Percentiles rank a stretch among this genome's conserved stretches.
Conservation (phyloP, 495 filamentous ascomycete genomes). For the Stereocaulon alpinum region DNA sequence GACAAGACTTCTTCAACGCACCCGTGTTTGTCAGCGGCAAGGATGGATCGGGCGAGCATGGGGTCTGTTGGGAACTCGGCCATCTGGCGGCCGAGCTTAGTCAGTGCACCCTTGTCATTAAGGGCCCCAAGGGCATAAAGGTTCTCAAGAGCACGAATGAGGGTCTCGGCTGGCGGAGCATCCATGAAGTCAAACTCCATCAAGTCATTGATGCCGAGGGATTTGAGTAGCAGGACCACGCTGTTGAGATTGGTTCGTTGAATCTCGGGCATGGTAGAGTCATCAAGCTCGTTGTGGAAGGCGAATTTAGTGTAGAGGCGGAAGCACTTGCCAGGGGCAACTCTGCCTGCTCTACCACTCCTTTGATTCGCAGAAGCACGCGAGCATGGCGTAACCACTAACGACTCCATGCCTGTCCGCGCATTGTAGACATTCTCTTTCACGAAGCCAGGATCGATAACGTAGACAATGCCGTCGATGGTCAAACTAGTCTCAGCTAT, state of each 20-base stretch:
- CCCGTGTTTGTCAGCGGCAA: slow-evolving; percentile 78
- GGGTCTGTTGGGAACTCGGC: slow-evolving; percentile 93
- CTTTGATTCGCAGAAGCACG: slow-evolving; percentile 92
- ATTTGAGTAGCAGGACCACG: slow-evolving; percentile 78
- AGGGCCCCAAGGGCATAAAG: slow-evolving; percentile 86
- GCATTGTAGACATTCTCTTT: slow-evolving; percentile 96
- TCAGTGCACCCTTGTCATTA: slow-evolving; percentile 82
- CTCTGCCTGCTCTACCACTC: slow-evolving; percentile 83
- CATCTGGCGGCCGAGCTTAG: slow-evolving; percentile 90
- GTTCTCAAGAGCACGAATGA: slow-evolving; percentile 84
- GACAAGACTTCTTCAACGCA: slow-evolving; percentile 94
- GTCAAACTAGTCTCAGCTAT: slow-evolving; percentile 85
- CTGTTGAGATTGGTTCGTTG: slow-evolving; percentile 80
- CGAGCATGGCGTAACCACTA: slow-evolving; percentile 87
- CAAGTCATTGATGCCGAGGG: slow-evolving; percentile 86
- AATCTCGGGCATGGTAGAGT: slow-evolving; percentile 89
- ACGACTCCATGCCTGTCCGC: slow-evolving; percentile 78
- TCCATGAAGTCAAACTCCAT: slow-evolving; percentile 97
- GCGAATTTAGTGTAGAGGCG: slow-evolving; percentile 91
- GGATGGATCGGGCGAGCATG: slow-evolving; percentile 82
- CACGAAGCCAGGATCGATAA: slow-evolving; percentile 85
- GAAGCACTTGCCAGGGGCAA: slow-evolving; percentile 90
- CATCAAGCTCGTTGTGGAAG: slow-evolving; percentile 88
- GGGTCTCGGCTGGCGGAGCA: slow-evolving; percentile 78
- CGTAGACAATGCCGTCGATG: slow-evolving; percentile 84